Evolutionary conservation across 176 grass and related monocot species (phyloP).

Genomic region (Paspalum vaginatum): DNA sequence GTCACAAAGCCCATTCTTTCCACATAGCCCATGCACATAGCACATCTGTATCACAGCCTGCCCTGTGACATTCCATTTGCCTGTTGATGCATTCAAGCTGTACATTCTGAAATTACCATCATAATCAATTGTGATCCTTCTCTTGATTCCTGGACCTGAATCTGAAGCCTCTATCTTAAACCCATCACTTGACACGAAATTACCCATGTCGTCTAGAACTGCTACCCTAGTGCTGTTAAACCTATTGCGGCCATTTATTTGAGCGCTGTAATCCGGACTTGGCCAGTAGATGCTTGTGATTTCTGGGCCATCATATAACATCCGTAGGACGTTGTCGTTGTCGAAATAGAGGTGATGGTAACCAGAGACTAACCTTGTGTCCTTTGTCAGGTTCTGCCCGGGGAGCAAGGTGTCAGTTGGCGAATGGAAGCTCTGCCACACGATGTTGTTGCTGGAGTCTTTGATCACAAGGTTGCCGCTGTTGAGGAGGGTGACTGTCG

Average conservation of each 20-base stretch:
- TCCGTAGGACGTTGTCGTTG: conserved; percentile 66
- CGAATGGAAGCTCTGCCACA: conserved; percentile 67
- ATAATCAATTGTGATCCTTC: conserved; percentile 56
- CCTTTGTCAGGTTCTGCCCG: conserved; percentile 53
- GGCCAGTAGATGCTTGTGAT: conserved; percentile 80
- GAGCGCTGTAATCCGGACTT: conserved; percentile 41
- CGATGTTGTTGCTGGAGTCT: conserved; percentile 36
- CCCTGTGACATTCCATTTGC: conserved; percentile 51
- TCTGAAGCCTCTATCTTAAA: conserved; percentile 56
- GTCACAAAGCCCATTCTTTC: conserved; percentile 68
- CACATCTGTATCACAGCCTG: conserved; percentile 63
- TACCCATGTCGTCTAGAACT: conserved; percentile 53
- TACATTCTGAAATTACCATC: conserved; percentile 82
- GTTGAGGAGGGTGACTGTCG: conserved; percentile 54
- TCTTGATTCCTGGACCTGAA: conserved; percentile 58
- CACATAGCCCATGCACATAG: conserved; percentile 68
- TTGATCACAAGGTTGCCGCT: conserved; percentile 68
- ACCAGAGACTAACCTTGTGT: conserved; percentile 54
- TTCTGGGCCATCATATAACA: conserved; percentile 55
- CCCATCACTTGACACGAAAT: conserved; percentile 60
- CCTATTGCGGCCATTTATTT: conserved; percentile 42
- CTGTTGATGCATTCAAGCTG: conserved; percentile 57
- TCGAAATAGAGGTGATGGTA: conserved; percentile 68
- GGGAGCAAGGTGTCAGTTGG: conserved; percentile 65
- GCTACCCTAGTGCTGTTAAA: conserved; percentile 66